Conservation (phyloP, 768 basidiomycete species). For the Kwoniella dendrophila region DNA sequence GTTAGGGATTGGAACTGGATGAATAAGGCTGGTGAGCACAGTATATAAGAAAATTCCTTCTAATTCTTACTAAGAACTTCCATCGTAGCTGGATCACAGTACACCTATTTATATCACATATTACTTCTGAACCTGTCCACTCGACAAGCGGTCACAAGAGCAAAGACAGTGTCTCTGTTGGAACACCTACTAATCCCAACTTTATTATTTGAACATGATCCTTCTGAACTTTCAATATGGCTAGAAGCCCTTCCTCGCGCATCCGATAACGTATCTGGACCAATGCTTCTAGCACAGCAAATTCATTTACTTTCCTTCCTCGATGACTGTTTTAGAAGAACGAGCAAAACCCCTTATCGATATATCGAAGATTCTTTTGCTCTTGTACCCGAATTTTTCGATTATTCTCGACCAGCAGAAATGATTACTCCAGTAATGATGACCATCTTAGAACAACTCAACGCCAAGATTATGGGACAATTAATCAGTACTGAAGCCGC, state of each 20-base stretch:
- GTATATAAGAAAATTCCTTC: background rate
- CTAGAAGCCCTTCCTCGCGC: slow-evolving; percentile 65
- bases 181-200: slow-evolving; percentile 68
- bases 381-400: slow-evolving; percentile 47
- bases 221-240: slow-evolving; percentile 74
- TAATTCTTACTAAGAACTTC: background rate
- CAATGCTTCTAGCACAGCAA: slow-evolving; percentile 41
- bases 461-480: slow-evolving; percentile 66
- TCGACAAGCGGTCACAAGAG: slow-evolving; percentile 61
- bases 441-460: slow-evolving; percentile 76
- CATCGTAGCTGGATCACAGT: slow-evolving; percentile 54
- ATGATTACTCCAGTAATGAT: slow-evolving; percentile 73
- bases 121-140: slow-evolving; percentile 66
- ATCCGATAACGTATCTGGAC: slow-evolving; percentile 52
- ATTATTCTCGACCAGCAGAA: slow-evolving; percentile 24
- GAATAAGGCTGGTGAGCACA: slow-evolving; percentile 66
- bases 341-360: slow-evolving; percentile 76
- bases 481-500: slow-evolving; percentile 65
- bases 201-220: slow-evolving; percentile 77
- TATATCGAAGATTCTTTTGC: slow-evolving; percentile 74
- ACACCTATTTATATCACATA: slow-evolving; percentile 73
- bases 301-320: slow-evolving; percentile 68
- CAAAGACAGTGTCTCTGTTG: slow-evolving; percentile 64
- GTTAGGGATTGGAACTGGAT: slow-evolving; percentile 80
- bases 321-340: slow-evolving; percentile 83